These are phyloP conservation scores for Pichia phayaonensis DNA, from an alignment of 805 yeast genomes.

Conservation along the genomic window DNA sequence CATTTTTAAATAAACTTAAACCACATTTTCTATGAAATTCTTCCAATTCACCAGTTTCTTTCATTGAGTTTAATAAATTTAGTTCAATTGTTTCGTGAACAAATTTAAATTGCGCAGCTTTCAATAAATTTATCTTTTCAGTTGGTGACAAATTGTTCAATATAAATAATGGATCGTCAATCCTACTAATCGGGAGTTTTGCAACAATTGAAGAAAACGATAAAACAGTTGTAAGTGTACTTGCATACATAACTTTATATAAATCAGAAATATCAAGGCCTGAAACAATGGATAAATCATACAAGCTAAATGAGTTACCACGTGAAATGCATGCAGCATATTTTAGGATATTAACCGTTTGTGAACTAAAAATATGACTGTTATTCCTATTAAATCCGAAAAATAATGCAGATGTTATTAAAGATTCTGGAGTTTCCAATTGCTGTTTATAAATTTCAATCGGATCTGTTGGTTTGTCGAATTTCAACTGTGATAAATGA, in stretches of 20 bases:
- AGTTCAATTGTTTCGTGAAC: slow-evolving; percentile 35
- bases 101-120: slow-evolving; percentile 31
- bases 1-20: slow-evolving; percentile 29
- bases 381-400: slow-evolving; percentile 5
- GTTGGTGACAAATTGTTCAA: slow-evolving; percentile 18
- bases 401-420: not conserved
- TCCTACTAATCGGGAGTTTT: slow-evolving; percentile 39
- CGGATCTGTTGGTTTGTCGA: not conserved
- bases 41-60: slow-evolving; percentile 22
- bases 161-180: slow-evolving; percentile 18
- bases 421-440: not conserved
- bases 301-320: slow-evolving; percentile 30
- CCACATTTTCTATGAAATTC: slow-evolving; percentile 35
- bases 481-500: slow-evolving; percentile 1
- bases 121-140: slow-evolving; percentile 30
- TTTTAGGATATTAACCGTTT: slow-evolving; percentile 22
- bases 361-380: slow-evolving; percentile 4
- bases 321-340: slow-evolving; percentile 37
- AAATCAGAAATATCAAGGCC: slow-evolving; percentile 29
- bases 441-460: not conserved
- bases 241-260: slow-evolving; percentile 27
- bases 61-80: slow-evolving; percentile 25
- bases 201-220: slow-evolving; percentile 35
- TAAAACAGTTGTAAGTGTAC: slow-evolving; percentile 29
- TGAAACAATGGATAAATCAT: slow-evolving; percentile 34